Percentiles rank a stretch among this genome's conserved stretches.
Conservation (phyloP, 2,329 filamentous ascomycete species). For the Chaetomiaceae sp. region DNA sequence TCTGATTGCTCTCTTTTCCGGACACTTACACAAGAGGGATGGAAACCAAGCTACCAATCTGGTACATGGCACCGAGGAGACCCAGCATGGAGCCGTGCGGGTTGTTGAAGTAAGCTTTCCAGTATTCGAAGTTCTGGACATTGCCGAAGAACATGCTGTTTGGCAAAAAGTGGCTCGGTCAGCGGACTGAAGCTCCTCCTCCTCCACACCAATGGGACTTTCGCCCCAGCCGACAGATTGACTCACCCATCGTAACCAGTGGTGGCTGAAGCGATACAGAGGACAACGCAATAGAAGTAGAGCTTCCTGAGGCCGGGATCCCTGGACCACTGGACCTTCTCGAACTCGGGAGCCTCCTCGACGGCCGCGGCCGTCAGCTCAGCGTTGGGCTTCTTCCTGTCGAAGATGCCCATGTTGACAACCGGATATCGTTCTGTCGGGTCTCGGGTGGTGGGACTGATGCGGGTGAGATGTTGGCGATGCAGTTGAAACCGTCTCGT, state of each 20-base stretch:
- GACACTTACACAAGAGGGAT: constrained; percentile 52
- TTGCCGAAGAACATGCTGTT: constrained; percentile 41
- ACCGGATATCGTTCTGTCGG: constrained; percentile 6
- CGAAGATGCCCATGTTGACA: constrained; percentile 27
- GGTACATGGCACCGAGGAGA: constrained; percentile 54
- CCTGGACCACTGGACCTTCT: constrained; percentile 47
- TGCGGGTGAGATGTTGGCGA: constrained; percentile 14
- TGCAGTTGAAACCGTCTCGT: constrained; percentile 20
- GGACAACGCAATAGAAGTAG: constrained; percentile 48
- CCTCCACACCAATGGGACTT: too few species aligned
- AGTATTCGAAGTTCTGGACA: constrained; percentile 40
- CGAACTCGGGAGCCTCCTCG: constrained; percentile 47
- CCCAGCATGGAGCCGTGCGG: constrained; percentile 43
- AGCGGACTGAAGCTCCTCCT: not conserved
- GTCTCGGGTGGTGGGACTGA: constrained; percentile 12
- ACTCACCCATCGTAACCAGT: constrained; percentile 52
- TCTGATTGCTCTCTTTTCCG: too few species aligned
- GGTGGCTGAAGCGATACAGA: constrained; percentile 51
- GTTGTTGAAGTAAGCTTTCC: constrained; percentile 44
- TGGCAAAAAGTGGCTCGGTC: not conserved
- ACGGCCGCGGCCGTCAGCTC: constrained; percentile 31
- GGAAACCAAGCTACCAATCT: constrained; percentile 52
- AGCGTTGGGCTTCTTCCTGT: constrained; percentile 28
- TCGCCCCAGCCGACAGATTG: too few species aligned
- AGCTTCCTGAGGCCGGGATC: constrained; percentile 53